Evolutionary conservation across 139 green algal genomes (phyloP).

Genomic region (Volvox reticuliferus): DNA sequence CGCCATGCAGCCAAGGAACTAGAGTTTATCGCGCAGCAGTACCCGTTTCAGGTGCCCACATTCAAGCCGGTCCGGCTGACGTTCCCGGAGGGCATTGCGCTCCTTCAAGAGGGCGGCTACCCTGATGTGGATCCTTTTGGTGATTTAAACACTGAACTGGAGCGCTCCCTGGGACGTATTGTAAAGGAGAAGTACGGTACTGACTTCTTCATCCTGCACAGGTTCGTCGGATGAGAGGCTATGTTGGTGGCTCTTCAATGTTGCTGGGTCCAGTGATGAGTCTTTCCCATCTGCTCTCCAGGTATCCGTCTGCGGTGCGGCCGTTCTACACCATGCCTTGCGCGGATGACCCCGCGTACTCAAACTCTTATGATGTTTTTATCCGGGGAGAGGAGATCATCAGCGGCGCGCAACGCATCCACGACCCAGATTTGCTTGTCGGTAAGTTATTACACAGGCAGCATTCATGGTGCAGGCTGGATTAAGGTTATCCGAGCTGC

Average conservation of each 20-base stretch:
- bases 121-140: constrained; percentile 84
- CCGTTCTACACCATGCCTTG: constrained; percentile 99
- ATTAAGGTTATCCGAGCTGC: too few relatives aligned
- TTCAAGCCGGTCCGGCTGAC: constrained; percentile 90
- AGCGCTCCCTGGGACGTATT: constrained; percentile 90
- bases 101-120: constrained; percentile 79
- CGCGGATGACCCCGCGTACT: constrained; percentile 87
- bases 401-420: constrained; percentile 94
- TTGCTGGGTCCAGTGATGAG: too few relatives aligned
- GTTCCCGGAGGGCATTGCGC: constrained; percentile 94
- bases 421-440: constrained; percentile 92
- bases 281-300: neutral
- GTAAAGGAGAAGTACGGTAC: constrained; percentile 96
- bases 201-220: constrained; percentile 98
- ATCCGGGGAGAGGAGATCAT: constrained; percentile 99
- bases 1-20: constrained; percentile 74
- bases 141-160: constrained; percentile 95
- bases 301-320: constrained; percentile 79
- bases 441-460: constrained; percentile 37
- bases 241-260: too few relatives aligned
- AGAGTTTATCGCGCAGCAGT: constrained; percentile 87
- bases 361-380: constrained; percentile 99
- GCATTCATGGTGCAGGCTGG: neutral
- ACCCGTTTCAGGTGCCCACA: constrained; percentile 90
- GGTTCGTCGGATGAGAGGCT: constrained; percentile 52